Evolutionary conservation across 2,329 filamentous ascomycete genomes (phyloP), one percentile per base, ranked within the genome.

Genomic region (Penicillium sp.): DNA sequence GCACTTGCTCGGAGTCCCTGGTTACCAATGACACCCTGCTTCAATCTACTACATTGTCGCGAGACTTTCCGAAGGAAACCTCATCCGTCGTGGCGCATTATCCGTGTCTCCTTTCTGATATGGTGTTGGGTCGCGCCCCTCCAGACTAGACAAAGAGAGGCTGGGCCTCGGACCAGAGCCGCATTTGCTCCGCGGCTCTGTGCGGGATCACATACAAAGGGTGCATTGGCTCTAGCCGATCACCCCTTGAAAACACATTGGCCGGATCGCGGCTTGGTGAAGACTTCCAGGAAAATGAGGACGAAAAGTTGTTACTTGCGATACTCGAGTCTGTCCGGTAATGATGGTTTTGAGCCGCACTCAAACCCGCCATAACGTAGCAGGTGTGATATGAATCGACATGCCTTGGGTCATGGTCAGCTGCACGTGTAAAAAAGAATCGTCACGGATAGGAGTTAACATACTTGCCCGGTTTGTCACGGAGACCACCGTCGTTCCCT

Each of bases 331-430:
- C 57, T 21, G 70, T 70, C 56, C 77, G 77, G 33, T 68, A 69
- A 57, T 78, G 79, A 34, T 70, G 63, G 67, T 95, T 80, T 70
- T 95, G 88, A 22, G 85, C 84, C 46, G 83, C 85, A 67, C 87
- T 93, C 57, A 97, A 75, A 5, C 91, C 91, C 21, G 85, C 83
- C 19, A 97, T 78, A 28, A 90, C 88, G 71, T 97, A 97, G 72
- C 87, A 93, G 39, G 88, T 88, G 70, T 97, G 91, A 64, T 97
- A 96, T 43, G 85, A 84, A 72, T 97, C 91, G 4, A 89, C 83
- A 53, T 77, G 76, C 61, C 86, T 89, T 89, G 59, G 41, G 34
- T 51, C 38, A 51, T 34, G 21, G 54, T 66, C 50, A 66, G 61
- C 48, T 44, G 53, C 35, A 39, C 53, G 39, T 47, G 17, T 44